Conservation (phyloP, 2,329 filamentous ascomycete species). For the Diaporthe nobilis region DNA sequence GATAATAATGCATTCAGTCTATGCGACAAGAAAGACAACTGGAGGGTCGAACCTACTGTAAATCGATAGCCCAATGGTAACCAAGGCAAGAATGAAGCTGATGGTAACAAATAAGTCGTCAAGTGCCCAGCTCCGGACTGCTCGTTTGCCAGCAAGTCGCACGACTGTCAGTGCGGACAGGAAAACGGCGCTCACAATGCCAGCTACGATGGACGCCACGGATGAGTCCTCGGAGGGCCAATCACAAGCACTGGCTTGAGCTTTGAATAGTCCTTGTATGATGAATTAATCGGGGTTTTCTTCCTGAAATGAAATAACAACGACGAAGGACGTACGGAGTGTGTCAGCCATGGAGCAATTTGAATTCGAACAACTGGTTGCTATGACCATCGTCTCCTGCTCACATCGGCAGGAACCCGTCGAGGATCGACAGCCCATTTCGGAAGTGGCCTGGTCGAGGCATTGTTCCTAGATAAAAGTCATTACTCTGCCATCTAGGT, state of each 20-base stretch:
- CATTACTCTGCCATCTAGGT: background rate
- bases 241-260: constrained; percentile 2
- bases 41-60: background rate
- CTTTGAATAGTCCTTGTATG: constrained; percentile 1
- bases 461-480: background rate
- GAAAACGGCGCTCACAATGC: constrained; percentile 3
- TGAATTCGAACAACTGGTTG: background rate
- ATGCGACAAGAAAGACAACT: background rate
- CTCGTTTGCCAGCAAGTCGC: background rate
- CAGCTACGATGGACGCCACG: background rate
- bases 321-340: background rate
- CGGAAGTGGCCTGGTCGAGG: background rate
- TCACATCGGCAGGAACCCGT: background rate
- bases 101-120: background rate
- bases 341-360: constrained; percentile 10
- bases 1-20: background rate
- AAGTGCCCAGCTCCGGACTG: background rate
- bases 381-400: background rate
- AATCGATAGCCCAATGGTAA: background rate
- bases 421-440: background rate
- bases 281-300: background rate
- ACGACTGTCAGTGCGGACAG: background rate
- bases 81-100: background rate
- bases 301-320: no score
- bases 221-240: background rate